phyloP scores from a whole-genome alignment of 2,329 filamentous ascomycete genomes.

The Microdochium paspali region DNA sequence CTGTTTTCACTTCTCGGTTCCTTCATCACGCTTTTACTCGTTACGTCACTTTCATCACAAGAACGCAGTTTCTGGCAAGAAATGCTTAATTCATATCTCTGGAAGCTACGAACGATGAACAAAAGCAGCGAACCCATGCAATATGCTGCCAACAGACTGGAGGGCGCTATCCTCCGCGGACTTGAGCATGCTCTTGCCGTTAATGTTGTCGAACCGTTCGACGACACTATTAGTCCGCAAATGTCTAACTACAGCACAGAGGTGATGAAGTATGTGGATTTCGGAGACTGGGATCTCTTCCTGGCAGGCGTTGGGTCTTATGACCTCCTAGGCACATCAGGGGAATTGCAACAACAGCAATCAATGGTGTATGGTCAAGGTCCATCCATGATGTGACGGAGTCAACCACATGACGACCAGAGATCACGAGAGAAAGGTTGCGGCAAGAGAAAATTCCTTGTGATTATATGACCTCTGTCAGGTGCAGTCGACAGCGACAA shows the following conservation, averaged over 20 bases:
- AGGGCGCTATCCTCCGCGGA: constrained; percentile 25
- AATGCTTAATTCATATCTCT: constrained; percentile 22
- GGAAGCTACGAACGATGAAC: constrained; percentile 24
- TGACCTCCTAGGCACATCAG: background rate
- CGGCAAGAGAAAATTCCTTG: no score
- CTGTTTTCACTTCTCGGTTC: constrained; percentile 27
- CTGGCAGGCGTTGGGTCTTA: background rate
- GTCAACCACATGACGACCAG: no score
- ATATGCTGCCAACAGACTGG: constrained; percentile 25
- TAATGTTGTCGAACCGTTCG: constrained; percentile 20
- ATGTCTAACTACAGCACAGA: constrained; percentile 15
- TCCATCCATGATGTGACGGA: background rate
- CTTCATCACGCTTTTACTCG: constrained; percentile 26
- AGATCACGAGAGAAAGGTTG: no score
- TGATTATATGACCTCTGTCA: no score
- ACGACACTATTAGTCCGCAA: constrained; percentile 18
- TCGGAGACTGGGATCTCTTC: constrained; percentile 22
- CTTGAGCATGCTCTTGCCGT: constrained; percentile 25
- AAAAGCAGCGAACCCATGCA: constrained; percentile 25
- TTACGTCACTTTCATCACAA: constrained; percentile 20
- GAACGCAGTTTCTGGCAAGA: constrained; percentile 22
- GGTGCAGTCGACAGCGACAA: no score
- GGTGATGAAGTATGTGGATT: constrained; percentile 21
- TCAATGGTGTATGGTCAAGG: background rate
- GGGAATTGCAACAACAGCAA: background rate